Conservation (phyloP, 2,329 filamentous ascomycete species). For the Plenodomus lindquistii region DNA sequence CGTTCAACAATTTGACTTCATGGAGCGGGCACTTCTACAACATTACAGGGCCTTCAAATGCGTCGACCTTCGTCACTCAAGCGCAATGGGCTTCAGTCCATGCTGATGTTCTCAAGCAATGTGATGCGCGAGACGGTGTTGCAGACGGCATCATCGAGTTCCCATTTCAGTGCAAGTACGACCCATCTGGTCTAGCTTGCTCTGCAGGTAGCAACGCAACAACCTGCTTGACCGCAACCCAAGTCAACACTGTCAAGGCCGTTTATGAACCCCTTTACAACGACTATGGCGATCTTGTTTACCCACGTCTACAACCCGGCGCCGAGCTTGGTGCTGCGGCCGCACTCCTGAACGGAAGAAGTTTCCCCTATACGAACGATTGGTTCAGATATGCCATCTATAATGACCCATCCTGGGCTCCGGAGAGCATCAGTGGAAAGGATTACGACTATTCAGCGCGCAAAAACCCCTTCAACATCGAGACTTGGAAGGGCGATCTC, state of each 20-base stretch:
- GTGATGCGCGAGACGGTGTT: conserved; percentile 55
- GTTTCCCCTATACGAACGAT: conserved; percentile 51
- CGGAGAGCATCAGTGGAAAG: conserved; percentile 41
- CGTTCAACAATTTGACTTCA: conserved; percentile 40
- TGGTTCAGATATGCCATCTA: conserved; percentile 57
- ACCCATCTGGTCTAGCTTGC: conserved; percentile 47
- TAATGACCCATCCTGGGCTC: conserved; percentile 51
- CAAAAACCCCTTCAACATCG: conserved; percentile 44
- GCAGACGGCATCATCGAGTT: conserved; percentile 55
- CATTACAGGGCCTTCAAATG: conserved; percentile 30
- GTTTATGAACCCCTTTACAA: conserved; percentile 50
- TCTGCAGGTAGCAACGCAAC: conserved; percentile 32
- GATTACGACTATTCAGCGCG: conserved; percentile 48
- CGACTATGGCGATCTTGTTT: conserved; percentile 52
- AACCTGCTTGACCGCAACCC: conserved; percentile 50
- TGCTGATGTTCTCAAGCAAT: conserved; percentile 52
- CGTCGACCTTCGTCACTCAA: conserved; percentile 45
- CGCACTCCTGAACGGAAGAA: conserved; percentile 45
- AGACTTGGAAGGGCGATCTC: conserved; percentile 49
- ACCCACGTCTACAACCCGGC: conserved; percentile 57
- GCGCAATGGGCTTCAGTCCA: conserved; percentile 48
- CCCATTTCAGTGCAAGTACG: conserved; percentile 50
- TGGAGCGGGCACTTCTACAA: conserved; percentile 39
- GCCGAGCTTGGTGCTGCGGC: conserved; percentile 47
- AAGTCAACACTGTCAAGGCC: conserved; percentile 50